Evolutionary conservation across 257 asterid species (phyloP), one percentile per base, ranked within the genome.

Genomic region (Cynanchum wilfordii): DNA sequence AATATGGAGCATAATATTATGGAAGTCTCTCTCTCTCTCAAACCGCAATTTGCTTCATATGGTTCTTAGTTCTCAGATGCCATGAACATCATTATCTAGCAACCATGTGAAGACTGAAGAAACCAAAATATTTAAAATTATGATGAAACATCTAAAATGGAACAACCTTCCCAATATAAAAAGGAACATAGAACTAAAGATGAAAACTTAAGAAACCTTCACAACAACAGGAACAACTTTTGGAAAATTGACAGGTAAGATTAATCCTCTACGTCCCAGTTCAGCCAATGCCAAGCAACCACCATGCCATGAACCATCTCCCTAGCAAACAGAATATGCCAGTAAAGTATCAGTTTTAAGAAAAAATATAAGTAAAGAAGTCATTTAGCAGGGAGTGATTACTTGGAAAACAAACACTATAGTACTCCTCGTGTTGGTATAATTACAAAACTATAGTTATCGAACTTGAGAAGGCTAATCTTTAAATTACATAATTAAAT

Each of bases 221-320:
- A 87, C 83, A 68, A 94, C 89, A 76, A 94, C 92, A 64, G 98
- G 98, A 74, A 89, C 86, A 83, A 94, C 97, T 87, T 90, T 89
- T 71, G 88, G 88, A 81, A 94, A 88, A 80, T 89, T 91, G 76
- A 82, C 72, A 74, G 99, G 98, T 59, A 94, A 79, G 75, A 94
- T 92, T 80, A 94, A 84, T 74, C 99, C 99, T 86, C 99, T 84
- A 70, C 97, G 98, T 68, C 97, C 95, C 85, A 94, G 84, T 84
- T 94, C 99, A 74, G 98, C 99, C 84, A 91, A 80, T 65, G 99
- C 98, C 84, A 94, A 90, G 86, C 98, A 94, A 66, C 99, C 99
- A 79, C 99, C 99, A 63, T 94, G 99, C 99, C 99, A 94, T 68
- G 99, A 94, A 64, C 98, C 99, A 86, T 94, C 99, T 15, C 99